These are phyloP conservation scores for Pythium scleroteichum DNA, from an alignment of 352 stramenopile genomes.

Conservation along the genomic window DNA sequence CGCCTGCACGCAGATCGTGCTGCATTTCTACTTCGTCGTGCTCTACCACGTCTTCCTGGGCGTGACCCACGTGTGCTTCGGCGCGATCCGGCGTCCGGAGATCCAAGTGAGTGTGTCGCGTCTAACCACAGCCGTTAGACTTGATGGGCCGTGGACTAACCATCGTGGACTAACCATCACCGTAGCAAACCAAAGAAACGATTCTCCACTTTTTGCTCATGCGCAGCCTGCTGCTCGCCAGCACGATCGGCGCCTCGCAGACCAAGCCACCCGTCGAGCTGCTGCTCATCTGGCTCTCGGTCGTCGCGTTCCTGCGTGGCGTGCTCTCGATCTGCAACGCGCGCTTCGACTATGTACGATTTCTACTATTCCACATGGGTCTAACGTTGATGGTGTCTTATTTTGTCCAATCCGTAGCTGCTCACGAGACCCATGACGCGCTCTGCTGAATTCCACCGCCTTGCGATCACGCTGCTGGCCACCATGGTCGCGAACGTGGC, in stretches of 20 bases:
- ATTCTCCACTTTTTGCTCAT: constrained; percentile 78
- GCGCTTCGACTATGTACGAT: constrained; percentile 64
- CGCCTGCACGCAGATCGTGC: constrained; percentile 68
- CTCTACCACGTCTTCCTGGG: constrained; percentile 69
- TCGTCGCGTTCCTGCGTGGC: constrained; percentile 57
- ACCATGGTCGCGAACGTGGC: constrained; percentile 45
- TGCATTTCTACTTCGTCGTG: constrained; percentile 69
- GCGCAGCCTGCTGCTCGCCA: constrained; percentile 69
- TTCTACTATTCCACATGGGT: too few species aligned
- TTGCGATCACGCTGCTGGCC: constrained; percentile 43
- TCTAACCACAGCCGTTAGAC: too few species aligned
- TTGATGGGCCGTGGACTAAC: too few species aligned
- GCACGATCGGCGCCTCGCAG: constrained; percentile 52
- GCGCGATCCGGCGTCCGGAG: constrained; percentile 47
- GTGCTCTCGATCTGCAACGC: constrained; percentile 61
- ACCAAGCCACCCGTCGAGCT: constrained; percentile 42
- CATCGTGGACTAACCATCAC: too few species aligned
- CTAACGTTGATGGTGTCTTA: too few species aligned
- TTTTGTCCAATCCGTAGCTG: constrained; percentile 33
- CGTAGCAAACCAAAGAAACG: constrained; percentile 75
- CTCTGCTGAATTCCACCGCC: constrained; percentile 51
- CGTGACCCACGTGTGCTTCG: constrained; percentile 47
- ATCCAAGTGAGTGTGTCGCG: constrained; percentile 53
- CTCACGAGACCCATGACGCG: constrained; percentile 65
- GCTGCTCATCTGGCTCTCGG: constrained; percentile 69